Evolutionary conservation across 2,329 filamentous ascomycete genomes (phyloP).

Genomic region (Tolypocladium pustulatum): DNA sequence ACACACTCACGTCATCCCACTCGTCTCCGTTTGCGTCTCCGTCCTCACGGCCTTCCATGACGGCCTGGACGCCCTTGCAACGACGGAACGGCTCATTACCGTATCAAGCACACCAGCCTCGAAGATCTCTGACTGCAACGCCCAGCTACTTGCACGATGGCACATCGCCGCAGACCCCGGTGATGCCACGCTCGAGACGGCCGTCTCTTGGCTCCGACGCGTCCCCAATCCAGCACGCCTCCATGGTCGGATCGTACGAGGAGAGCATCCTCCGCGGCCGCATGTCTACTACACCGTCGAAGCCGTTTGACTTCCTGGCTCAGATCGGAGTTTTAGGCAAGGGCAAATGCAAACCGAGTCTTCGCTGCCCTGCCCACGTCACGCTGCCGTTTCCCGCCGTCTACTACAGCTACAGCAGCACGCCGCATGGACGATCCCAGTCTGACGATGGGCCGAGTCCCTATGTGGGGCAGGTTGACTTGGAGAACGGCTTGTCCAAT

Average conservation of each 20-base stretch:
- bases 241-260: conserved; percentile 96
- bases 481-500: conserved; percentile 67
- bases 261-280: conserved; percentile 89
- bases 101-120: conserved; percentile 70
- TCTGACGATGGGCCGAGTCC: conserved; percentile 83
- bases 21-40: conserved; percentile 31
- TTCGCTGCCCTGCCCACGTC: conserved; percentile 83
- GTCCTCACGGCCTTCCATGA: conserved; percentile 18
- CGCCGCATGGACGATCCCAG: conserved; percentile 50
- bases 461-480: conserved; percentile 86
- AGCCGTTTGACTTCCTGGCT: conserved; percentile 83
- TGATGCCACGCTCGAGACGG: conserved; percentile 43
- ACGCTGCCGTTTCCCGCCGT: conserved; percentile 87
- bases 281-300: conserved; percentile 94
- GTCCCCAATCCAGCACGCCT: conserved; percentile 75
- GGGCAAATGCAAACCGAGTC: conserved; percentile 75
- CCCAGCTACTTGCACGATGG: conserved; percentile 26
- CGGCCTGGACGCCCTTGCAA: conserved; percentile 20
- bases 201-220: conserved; percentile 65
- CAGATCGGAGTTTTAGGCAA: conserved; percentile 90
- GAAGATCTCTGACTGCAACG: conserved; percentile 60
- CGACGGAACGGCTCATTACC: conserved; percentile 51
- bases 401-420: conserved; percentile 83
- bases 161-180: conserved; percentile 39
- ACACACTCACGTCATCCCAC: conserved; percentile 60